Conservation (phyloP, 345 rosid genomes). For the Murraya paniculata region DNA sequence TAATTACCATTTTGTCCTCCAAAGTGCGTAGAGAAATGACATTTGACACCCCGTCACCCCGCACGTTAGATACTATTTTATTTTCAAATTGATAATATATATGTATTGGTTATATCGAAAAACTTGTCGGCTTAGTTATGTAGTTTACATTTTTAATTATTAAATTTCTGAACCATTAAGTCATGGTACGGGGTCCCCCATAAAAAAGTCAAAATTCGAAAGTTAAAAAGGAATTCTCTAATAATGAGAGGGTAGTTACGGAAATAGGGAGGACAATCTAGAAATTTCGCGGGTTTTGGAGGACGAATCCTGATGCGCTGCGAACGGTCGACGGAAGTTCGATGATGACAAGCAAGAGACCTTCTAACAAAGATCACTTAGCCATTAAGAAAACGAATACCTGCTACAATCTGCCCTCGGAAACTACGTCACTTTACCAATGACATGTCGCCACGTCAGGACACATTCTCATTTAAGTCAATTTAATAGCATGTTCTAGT, state of each 20-base stretch:
- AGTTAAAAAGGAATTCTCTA: background rate
- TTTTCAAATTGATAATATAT: no score
- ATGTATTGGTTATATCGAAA: no score
- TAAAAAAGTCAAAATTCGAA: background rate
- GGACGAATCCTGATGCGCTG: background rate
- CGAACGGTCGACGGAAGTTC: background rate
- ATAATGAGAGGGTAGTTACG: background rate
- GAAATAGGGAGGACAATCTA: background rate
- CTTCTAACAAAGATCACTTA: background rate
- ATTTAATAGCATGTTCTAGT: no score
- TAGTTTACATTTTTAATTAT: no score
- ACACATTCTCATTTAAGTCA: no score
- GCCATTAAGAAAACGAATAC: background rate
- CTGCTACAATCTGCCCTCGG: no score
- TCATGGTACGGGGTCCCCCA: background rate
- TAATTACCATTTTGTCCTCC: background rate
- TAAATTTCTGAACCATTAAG: no score
- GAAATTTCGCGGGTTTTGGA: slow-evolving; percentile 2
- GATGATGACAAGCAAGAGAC: background rate
- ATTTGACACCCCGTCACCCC: no score
- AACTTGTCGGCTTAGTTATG: background rate
- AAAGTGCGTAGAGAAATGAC: no score
- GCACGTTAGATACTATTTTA: no score
- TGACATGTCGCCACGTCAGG: slow-evolving; percentile 7
- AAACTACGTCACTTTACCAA: background rate